A percentile compares a stretch with the other conserved stretches of the same genome.
phyloP scores from a whole-genome alignment of 345 rosid genomes.

The Sonneratia caseolaris region DNA sequence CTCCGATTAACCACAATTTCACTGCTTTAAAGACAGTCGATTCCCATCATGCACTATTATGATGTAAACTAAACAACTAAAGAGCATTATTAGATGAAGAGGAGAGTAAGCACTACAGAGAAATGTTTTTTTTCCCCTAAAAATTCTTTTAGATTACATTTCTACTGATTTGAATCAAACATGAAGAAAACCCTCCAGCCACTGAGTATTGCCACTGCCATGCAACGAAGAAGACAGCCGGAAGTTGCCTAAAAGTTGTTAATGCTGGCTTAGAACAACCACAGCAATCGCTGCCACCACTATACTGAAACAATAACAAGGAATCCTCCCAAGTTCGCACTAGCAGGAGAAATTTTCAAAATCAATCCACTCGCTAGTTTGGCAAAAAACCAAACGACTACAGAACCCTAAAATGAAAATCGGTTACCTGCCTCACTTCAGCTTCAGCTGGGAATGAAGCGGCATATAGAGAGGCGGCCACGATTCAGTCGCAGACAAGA shows the following conservation, averaged over 20 bases:
- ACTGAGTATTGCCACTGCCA: not conserved
- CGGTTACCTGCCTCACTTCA: no score
- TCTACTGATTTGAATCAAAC: no score
- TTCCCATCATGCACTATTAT: not conserved
- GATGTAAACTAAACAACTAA: no score
- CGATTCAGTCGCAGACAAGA: no score
- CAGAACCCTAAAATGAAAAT: not conserved
- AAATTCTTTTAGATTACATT: no score
- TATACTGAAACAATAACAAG: not conserved
- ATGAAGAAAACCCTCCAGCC: not conserved
- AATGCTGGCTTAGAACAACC: not conserved
- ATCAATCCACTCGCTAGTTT: not conserved
- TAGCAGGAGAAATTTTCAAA: not conserved
- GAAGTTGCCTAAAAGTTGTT: not conserved
- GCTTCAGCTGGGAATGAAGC: no score
- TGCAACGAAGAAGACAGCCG: not conserved
- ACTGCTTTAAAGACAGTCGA: not conserved
- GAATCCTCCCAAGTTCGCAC: not conserved
- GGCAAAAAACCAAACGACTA: not conserved
- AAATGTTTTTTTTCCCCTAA: no score
- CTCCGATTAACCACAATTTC: not conserved
- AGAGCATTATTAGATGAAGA: not conserved
- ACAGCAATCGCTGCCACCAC: not conserved
- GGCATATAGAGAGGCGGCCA: no score
- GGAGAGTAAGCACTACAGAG: not conserved